These are phyloP conservation scores for Raphanus raphanistrum DNA, from an alignment of 345 rosid genomes.

Conservation along the genomic window DNA sequence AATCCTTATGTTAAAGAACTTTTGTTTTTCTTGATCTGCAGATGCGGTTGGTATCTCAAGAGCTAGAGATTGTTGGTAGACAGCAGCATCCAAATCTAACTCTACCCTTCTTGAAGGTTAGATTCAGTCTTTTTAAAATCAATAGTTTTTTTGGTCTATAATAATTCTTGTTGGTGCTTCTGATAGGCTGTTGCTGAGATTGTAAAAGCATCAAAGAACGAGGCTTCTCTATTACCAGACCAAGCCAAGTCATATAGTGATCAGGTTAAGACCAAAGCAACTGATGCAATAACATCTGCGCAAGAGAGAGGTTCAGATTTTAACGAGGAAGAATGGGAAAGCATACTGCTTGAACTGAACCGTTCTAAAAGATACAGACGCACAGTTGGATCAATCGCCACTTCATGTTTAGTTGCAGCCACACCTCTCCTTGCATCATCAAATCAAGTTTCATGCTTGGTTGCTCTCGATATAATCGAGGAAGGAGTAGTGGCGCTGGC, in stretches of 20 bases:
- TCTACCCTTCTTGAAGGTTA: constrained; percentile 81
- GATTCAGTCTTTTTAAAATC: not conserved
- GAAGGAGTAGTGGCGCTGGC: constrained; percentile 65
- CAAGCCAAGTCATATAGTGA: constrained; percentile 51
- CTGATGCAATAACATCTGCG: constrained; percentile 37
- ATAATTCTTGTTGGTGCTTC: constrained; percentile 4
- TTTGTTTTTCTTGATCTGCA: constrained; percentile 36
- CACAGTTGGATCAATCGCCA: constrained; percentile 75
- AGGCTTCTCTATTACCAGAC: constrained; percentile 59
- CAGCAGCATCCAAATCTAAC: constrained; percentile 89
- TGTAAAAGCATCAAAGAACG: constrained; percentile 68
- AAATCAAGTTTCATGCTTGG: constrained; percentile 68
- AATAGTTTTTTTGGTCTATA: not conserved
- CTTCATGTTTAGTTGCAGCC: constrained; percentile 74
- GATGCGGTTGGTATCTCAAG: constrained; percentile 80
- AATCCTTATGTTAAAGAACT: not conserved
- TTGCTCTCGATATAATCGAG: constrained; percentile 79
- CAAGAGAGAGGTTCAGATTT: constrained; percentile 38
- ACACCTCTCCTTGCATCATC: constrained; percentile 76
- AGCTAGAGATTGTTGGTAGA: constrained; percentile 90
- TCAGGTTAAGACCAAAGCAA: constrained; percentile 49
- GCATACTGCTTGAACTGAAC: constrained; percentile 55
- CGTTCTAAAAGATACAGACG: constrained; percentile 75
- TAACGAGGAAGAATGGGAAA: constrained; percentile 63
- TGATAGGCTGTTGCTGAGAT: constrained; percentile 80